Evolutionary conservation across 805 yeast species (phyloP), one percentile per base, ranked within the genome.

Genomic region (Kregervanrija delftensis): DNA sequence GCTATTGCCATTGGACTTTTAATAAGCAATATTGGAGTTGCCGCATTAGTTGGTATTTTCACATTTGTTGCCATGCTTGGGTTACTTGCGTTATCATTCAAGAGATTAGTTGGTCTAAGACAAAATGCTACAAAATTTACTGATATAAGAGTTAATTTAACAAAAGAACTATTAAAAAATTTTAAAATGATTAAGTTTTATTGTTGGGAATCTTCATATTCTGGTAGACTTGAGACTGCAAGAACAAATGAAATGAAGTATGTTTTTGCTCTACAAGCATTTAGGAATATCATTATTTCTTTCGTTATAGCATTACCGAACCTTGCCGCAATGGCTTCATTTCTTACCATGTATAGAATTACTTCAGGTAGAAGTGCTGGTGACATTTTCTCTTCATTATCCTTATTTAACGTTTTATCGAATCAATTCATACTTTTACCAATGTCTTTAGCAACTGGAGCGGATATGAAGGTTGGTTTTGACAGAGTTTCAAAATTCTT

Each of bases 191-290:
- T 90, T 62, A 90, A 90, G 66, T 83, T 77, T 57, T 90, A 89
- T 60, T 82, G 93, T 5, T 90, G 96, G 96, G 97, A 90, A 60
- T 71, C 71, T 35, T 86, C 96, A 1, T 90, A 86, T 58, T 71
- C 73, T 47, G 61, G 71, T 9, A 71, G 72, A 43, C 73, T 90
- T 34, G 55, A 73, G 16, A 69, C 66, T 4, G 70, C 76, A 11
- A 77, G 97, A 63, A 54, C 58, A 1, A 57, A 64, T n/a, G 96
- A 89, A 64, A 79, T 84, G 72, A 52, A 56, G 3, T 61, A 69
- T 36, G 69, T 89, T 35, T 72, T 79, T 48, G 66, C 63, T 39
- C 72, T 86, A 69, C 90, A 85, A 54, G 66, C 76, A 28, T 60
- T 76, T n/a, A 77, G 89, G 58, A 83, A 74, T 51, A 54, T 78